Base-by-base conservation (phyloP, 441 rosid genomes). In the Erodium texanum region DNA sequence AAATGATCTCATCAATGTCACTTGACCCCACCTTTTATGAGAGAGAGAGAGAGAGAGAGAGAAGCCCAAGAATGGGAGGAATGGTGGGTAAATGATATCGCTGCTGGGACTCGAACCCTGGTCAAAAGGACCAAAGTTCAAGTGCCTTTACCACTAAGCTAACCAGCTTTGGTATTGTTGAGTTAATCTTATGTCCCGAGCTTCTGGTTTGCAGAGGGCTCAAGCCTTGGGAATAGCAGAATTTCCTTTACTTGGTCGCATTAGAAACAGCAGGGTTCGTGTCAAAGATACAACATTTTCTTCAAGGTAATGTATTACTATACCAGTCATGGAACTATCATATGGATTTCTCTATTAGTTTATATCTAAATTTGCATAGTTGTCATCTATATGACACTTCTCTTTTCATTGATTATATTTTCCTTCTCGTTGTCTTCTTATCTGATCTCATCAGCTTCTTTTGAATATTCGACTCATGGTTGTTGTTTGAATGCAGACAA, bases 241-340 rank as follows among this genome's bases (percentile, higher is more conserved):
- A 29, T 94, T 94, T 85, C 94, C 99, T 19, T 66, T 87, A 11
- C 82, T 94, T 74, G 99, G 99, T 22, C 98, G 98, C 67, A 78
- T 92, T 29, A 87, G 88, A 81, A 89, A 87, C 78, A 85, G 98
- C 76, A 86, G 89, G 76, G 98, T 88, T 68, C 86, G 96, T 65
- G 84, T 94, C 62, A 89, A 82, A 82, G 98, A 92, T 73, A 83
- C 99, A 29, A 94, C 93, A 5, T 92, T 92, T 81, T 94, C 99
- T 45, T 94, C 99, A 63, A 89, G 99, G 99, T 94, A 72, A 66
- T 38, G 41, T 11, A 65, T 36, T 36, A 63, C 61, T 23, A 36
- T 3, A 15, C 32, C 18, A 56, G 64, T 61, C 64, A 61, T 61
- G 64, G 36, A 61, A 24, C 64, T 61, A 27, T 15, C 64, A 24